Evolutionary conservation across 2,329 filamentous ascomycete genomes (phyloP), one percentile per base, ranked within the genome.

Genomic region (Stagonosporopsis tanaceti): DNA sequence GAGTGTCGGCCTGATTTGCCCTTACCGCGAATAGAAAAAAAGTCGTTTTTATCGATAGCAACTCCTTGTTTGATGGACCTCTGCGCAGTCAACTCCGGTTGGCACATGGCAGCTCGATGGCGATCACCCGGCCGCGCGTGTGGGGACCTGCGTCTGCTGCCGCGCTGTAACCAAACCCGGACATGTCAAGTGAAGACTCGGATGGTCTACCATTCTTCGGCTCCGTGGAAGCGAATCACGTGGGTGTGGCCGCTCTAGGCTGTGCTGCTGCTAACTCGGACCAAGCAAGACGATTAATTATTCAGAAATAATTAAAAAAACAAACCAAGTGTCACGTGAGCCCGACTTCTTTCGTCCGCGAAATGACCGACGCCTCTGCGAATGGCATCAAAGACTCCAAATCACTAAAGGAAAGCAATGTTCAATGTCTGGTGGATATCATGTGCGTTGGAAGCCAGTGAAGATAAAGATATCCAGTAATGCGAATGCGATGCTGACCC

Each of bases 131-230:
- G 15, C 39, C 46, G 50, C 37, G 28, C 42, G 37, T 41, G 51
- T 47, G 51, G 51, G 47, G 47, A 57, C 54, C 54, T 48, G 54
- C 42, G 37, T 47, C 25, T 25, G 32, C 48, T 24, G 41, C 35
- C 20, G 34, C 15, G 22, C 5, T 24, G 42, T 47, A 35, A 42
- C 48, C 30, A 44, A 39, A 38, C 34, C 15, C 27, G 34, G 44
- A 28, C 28, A 46, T 32, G 44, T 46, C 47, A 50, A 12, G n/a
- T n/a, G 14, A 44, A 57, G 44, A 57, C 27, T 47, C 42, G 37
- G 9, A 47, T 51, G n/a, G 53, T 30, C 47, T 47, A 57, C 53
- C 42, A 28, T 7, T 39, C 17, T 57, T 47, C 24, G 8, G 9
- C 7, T 37, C 41, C 11, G 41, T 24, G 28, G 3, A 24, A 45